Percentiles rank a stretch among this genome's conserved stretches.
Evolutionary conservation across 192 early-diverging fungal species (phyloP).

Genomic region (Backusella mclennaniae): DNA sequence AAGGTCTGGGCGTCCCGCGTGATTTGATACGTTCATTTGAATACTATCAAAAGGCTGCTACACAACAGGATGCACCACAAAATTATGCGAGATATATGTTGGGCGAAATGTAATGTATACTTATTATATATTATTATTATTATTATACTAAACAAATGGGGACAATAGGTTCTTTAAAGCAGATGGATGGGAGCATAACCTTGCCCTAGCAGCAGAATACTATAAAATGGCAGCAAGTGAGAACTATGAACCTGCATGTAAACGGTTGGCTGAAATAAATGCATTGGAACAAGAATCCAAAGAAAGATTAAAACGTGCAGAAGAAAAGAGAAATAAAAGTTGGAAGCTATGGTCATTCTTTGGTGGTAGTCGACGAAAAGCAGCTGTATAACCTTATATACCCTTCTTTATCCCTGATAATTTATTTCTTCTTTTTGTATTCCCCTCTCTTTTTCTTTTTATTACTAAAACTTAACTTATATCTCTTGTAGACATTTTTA

Average conservation of each 20-base stretch:
- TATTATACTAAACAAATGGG: not conserved
- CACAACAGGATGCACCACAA: constrained; percentile 34
- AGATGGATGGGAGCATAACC: constrained; percentile 20
- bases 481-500: constrained; percentile 3
- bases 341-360: constrained; percentile 14
- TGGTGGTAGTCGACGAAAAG: constrained; percentile 2
- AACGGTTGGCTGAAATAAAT: constrained; percentile 6
- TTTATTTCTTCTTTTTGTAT: not conserved
- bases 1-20: constrained; percentile 28
- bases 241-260: constrained; percentile 14
- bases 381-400: constrained; percentile 1
- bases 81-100: constrained; percentile 34
- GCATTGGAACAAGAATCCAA: constrained; percentile 8
- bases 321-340: not conserved
- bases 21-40: constrained; percentile 24
- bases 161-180: constrained; percentile 17
- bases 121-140: not conserved
- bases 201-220: constrained; percentile 14
- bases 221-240: constrained; percentile 23
- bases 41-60: constrained; percentile 38
- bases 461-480: not conserved
- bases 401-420: not conserved
- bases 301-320: not conserved
- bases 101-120: constrained; percentile 29
- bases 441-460: not conserved